phyloP scores from a whole-genome alignment of 208 protist species.

The Trichomonas gallinae region DNA sequence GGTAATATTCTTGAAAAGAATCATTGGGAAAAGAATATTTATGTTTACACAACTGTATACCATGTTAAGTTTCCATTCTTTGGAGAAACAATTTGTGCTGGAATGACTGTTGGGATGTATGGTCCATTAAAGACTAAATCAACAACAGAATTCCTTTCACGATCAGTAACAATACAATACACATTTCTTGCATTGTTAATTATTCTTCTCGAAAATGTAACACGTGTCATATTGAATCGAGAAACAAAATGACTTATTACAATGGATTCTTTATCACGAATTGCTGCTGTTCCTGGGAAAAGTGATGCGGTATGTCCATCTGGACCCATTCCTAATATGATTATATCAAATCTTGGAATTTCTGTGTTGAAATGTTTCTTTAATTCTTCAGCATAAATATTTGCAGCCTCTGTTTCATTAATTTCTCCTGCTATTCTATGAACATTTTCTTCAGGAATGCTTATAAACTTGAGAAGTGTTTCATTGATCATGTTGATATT shows the following conservation, averaged over 20 bases:
- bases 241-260: background rate
- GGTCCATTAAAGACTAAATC: background rate
- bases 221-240: background rate
- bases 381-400: background rate
- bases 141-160: background rate
- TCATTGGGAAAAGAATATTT: no score
- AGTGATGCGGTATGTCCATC: background rate
- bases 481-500: background rate
- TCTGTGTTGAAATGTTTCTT: background rate
- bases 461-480: background rate
- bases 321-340: background rate
- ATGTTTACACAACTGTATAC: background rate
- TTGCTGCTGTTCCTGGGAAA: background rate
- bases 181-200: background rate
- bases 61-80: background rate
- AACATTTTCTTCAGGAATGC: background rate
- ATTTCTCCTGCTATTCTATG: background rate
- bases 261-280: background rate
- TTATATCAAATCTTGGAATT: background rate
- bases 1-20: no score
- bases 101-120: background rate
- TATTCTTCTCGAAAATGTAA: background rate
- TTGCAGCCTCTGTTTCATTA: background rate
- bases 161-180: background rate
- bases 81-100: background rate